Base-by-base conservation (phyloP, 306 rosid genomes). In the Quercus ilex region DNA sequence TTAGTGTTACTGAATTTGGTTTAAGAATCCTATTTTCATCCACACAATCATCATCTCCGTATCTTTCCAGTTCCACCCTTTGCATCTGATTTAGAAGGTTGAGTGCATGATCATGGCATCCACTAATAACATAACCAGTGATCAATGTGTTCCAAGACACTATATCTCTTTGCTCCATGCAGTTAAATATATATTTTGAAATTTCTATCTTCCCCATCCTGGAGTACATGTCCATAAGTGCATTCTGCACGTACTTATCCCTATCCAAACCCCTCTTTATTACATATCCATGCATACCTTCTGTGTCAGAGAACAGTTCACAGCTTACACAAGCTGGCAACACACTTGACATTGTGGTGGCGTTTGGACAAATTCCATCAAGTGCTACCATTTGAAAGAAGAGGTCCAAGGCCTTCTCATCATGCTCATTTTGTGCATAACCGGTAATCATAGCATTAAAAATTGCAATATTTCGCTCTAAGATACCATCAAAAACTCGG, bases 131-230 rank as follows among this genome's bases (percentile, higher is more conserved):
- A 82, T 82, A 91, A 26, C 94, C 98, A 75, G 97, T 93, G 78
- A 93, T 91, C 84, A 91, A 86, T 8, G 98, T 91, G 85, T 91
- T 93, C 98, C 98, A 93, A 60, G 98, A 87, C 17, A 93, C 98
- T 28, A 87, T 80, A 83, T 93, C 97, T 71, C 81, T 90, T 20
- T 6, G 72, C 13, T 67, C 78, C 90, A 93, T 84, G 69, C 85
- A 65, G 64, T 75, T 72, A 89, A 93, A 93, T 79, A 93, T 87
- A 73, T 71, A 71, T 82, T 72, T 82, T 19, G 98, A 74, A 73
- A 86, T 76, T 64, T 80, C 85, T 59, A 85, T 68, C 83, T 83
- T 87, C 26, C 94, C 94, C 82, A 90, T 80, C 72, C 97, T 83
- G 5, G 87, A 90, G 90, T 93, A 91, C 97, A 93, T 87, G 81